Evolutionary conservation across 179 eudicot species (phyloP), one percentile per base, ranked within the genome.

Genomic region (Silene vulgaris): DNA sequence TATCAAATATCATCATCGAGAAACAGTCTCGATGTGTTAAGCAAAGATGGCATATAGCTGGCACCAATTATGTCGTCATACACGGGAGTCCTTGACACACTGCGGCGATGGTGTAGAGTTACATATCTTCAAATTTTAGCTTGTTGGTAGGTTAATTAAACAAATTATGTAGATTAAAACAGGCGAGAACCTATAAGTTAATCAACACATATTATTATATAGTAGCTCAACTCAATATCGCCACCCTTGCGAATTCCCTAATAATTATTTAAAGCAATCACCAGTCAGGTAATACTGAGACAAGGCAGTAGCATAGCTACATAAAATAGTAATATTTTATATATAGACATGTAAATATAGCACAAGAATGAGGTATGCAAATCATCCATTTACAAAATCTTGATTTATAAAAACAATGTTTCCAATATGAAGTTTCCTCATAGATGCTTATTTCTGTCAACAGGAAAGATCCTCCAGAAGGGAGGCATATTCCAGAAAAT

Each of bases 381-480:
- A n/a, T 37, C 20, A 30, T 69, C 30, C 9, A 5, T 8, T 9
- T 17, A 20, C 57, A 30, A 43, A 23, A 9, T 45, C 32, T 26
- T 14, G 32, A 69, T 4, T 9, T 23, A 48, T 23, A 8, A 40
- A 40, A 30, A 8, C 54, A 37, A 23, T 14, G 61, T 71, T 23
- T 12, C 5, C 17, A 52, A 61, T 63, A 45, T 54, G 29, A 56
- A 21, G 50, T 73, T 62, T 28, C 21, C 74, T n/a, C 45, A 7
- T 50, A 69, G n/a, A 77, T 65, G 61, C 63, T 20, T 62, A 71
- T 56, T 67, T 64, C 5, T 50, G 21, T 52, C 28, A 30, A 30
- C 32, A 54, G 26, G 56, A 43, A 13, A 13, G 35, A 37, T 37
- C 21, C 72, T 60, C 32, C 37, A 45, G 52, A 60, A 5, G 2